Conservation (phyloP, 495 filamentous ascomycete species). For the Apiosordaria backusii region DNA sequence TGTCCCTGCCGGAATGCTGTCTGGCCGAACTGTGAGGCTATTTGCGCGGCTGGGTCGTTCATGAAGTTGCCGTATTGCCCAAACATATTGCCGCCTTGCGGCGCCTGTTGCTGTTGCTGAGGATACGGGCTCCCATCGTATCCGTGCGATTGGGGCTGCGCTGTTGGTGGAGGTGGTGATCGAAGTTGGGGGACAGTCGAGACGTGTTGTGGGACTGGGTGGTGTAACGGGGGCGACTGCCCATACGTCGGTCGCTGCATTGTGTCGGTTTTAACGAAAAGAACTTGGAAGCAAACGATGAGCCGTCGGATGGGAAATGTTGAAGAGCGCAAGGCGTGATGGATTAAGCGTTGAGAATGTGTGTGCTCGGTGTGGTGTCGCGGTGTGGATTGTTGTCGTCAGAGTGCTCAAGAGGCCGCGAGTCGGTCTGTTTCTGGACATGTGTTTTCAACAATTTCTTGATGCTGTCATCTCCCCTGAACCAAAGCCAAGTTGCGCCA, state of each 20-base stretch:
- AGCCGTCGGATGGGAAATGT: background rate
- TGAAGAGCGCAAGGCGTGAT: background rate
- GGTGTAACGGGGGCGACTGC: conserved; percentile 92
- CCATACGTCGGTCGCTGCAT: conserved; percentile 87
- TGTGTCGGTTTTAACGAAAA: conserved; percentile 16
- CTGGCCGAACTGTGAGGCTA: conserved; percentile 92
- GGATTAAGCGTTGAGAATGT: background rate
- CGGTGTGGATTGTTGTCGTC: background rate
- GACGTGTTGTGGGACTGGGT: conserved; percentile 97
- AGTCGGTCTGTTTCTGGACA: conserved; percentile 29
- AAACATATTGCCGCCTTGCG: conserved; percentile 57
- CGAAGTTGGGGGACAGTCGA: conserved; percentile 98
- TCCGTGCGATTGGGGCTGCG: conserved; percentile 67
- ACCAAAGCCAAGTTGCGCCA: conserved; percentile 6
- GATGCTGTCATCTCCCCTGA: conserved; percentile 29
- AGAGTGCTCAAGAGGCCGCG: background rate
- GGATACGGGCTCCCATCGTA: conserved; percentile 76
- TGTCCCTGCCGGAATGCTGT: conserved; percentile 83
- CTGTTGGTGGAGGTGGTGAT: conserved; percentile 80
- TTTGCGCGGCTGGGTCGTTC: conserved; percentile 91
- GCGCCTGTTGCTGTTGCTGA: conserved; percentile 50
- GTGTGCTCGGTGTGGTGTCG: background rate
- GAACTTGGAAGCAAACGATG: background rate
- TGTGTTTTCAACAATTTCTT: conserved; percentile 36
- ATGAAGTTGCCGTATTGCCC: conserved; percentile 81